phyloP scores from a whole-genome alignment of 352 stramenopile genomes.

The Nothophytophthora sp. region DNA sequence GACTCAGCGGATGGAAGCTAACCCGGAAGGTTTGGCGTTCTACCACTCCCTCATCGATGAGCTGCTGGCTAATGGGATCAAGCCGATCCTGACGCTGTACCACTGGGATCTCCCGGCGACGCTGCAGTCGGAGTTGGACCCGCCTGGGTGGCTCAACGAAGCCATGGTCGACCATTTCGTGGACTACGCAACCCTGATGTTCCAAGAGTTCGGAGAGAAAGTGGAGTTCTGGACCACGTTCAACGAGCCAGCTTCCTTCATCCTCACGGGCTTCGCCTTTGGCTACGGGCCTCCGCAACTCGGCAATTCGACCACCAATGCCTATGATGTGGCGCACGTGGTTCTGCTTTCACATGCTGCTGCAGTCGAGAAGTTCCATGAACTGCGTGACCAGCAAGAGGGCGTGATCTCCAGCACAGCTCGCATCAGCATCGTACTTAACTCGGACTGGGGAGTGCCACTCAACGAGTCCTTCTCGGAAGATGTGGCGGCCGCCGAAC shows the following conservation, averaged over 20 bases:
- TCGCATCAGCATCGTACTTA: slow-evolving; percentile 92
- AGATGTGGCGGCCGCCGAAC: slow-evolving; percentile 65
- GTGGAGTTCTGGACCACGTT: slow-evolving; percentile 95
- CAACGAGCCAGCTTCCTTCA: slow-evolving; percentile 91
- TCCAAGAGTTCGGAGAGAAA: slow-evolving; percentile 88
- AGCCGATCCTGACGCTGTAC: slow-evolving; percentile 93
- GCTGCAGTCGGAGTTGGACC: slow-evolving; percentile 79
- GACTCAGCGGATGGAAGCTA: slow-evolving; percentile 49
- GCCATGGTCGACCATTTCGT: slow-evolving; percentile 66
- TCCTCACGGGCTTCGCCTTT: slow-evolving; percentile 85
- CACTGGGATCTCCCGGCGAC: slow-evolving; percentile 95
- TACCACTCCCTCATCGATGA: slow-evolving; percentile 92
- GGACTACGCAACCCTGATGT: slow-evolving; percentile 90
- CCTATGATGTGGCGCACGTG: slow-evolving; percentile 72
- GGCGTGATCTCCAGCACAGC: slow-evolving; percentile 28
- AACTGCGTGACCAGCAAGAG: slow-evolving; percentile 17
- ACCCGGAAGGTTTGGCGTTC: slow-evolving; percentile 90
- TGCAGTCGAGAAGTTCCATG: slow-evolving; percentile 81
- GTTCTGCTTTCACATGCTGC: slow-evolving; percentile 91
- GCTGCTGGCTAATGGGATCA: slow-evolving; percentile 73
- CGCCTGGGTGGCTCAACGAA: slow-evolving; percentile 67
- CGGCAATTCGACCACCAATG: slow-evolving; percentile 39
- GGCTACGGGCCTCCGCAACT: slow-evolving; percentile 46
- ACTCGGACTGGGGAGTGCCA: slow-evolving; percentile 75
- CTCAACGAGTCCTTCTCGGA: slow-evolving; percentile 54